phyloP scores from a whole-genome alignment of 179 eudicot species.

The Silene coronaria region DNA sequence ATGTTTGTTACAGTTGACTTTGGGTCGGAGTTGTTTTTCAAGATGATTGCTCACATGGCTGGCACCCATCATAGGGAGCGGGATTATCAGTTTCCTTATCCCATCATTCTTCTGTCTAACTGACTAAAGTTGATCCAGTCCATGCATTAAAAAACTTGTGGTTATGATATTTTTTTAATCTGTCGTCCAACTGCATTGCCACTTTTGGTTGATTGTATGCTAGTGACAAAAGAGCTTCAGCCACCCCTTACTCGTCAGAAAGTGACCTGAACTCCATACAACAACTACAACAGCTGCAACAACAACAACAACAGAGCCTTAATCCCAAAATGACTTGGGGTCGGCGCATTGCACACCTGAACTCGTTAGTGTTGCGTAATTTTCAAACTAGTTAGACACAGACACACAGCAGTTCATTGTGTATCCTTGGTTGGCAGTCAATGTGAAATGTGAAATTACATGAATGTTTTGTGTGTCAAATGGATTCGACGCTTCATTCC shows the following conservation, averaged over 20 bases:
- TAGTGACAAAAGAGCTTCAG: not conserved
- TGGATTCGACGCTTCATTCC: not conserved
- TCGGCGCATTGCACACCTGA: not conserved
- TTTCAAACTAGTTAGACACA: not conserved
- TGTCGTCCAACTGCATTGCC: not conserved
- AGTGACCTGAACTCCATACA: not conserved
- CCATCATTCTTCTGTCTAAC: not conserved
- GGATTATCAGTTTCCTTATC: not conserved
- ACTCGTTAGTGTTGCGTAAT: not conserved
- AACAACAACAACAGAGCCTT: too few relatives aligned
- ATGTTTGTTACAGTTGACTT: not conserved
- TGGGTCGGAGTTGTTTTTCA: not conserved
- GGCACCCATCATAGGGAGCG: not conserved
- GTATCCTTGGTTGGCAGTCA: not conserved
- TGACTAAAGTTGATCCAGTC: slow-evolving; percentile 1
- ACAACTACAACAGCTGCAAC: too few relatives aligned
- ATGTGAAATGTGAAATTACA: not conserved
- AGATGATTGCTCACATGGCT: not conserved
- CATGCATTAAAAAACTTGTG: not conserved
- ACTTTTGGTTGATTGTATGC: slow-evolving; percentile 2
- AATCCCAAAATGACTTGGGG: too few relatives aligned
- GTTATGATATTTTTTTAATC: not conserved
- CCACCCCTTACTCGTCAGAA: not conserved
- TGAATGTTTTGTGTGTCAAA: not conserved
- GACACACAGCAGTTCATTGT: not conserved